phyloP scores from a whole-genome alignment of 1,284 basidiomycete species.

The Microbotryum intermedium region DNA sequence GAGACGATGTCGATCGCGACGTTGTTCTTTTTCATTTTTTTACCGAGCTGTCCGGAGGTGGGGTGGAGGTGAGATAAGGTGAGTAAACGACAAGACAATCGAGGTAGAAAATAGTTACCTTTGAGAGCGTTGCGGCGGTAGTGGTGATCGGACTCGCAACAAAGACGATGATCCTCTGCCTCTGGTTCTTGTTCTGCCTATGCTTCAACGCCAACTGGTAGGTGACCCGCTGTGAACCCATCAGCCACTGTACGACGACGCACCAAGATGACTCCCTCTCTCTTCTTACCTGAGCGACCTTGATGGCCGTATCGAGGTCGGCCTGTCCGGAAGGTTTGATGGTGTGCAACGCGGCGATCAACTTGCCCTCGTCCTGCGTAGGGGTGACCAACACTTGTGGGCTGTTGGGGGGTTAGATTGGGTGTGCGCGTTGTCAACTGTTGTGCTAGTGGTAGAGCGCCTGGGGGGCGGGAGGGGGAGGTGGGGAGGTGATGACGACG shows the following conservation, averaged over 20 bases:
- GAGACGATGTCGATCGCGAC: slow-evolving; percentile 87
- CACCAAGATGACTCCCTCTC: not conserved
- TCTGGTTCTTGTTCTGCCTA: slow-evolving; percentile 94
- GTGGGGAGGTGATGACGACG: not conserved
- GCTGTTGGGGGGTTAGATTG: slow-evolving; percentile 43
- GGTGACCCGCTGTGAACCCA: no score
- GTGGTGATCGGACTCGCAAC: slow-evolving; percentile 71
- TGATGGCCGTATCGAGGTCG: slow-evolving; percentile 81
- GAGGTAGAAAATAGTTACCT: no score
- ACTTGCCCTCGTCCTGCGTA: slow-evolving; percentile 87
- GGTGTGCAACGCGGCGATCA: slow-evolving; percentile 68
- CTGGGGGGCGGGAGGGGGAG: not conserved
- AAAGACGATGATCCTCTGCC: slow-evolving; percentile 89
- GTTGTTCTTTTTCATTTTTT: slow-evolving; percentile 99
- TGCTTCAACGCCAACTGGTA: slow-evolving; percentile 86
- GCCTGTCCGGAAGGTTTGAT: slow-evolving; percentile 61
- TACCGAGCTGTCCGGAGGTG: slow-evolving; percentile 62
- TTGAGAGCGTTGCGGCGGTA: slow-evolving; percentile 27
- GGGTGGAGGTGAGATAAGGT: not conserved
- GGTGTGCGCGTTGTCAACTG: not conserved
- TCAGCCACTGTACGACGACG: no score
- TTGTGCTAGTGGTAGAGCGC: not conserved
- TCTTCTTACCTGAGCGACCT: slow-evolving; percentile 61
- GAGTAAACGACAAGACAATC: no score
- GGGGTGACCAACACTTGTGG: slow-evolving; percentile 93